Conservation (phyloP, 352 stramenopile species). For the Phytophthora fragariaefolia region DNA sequence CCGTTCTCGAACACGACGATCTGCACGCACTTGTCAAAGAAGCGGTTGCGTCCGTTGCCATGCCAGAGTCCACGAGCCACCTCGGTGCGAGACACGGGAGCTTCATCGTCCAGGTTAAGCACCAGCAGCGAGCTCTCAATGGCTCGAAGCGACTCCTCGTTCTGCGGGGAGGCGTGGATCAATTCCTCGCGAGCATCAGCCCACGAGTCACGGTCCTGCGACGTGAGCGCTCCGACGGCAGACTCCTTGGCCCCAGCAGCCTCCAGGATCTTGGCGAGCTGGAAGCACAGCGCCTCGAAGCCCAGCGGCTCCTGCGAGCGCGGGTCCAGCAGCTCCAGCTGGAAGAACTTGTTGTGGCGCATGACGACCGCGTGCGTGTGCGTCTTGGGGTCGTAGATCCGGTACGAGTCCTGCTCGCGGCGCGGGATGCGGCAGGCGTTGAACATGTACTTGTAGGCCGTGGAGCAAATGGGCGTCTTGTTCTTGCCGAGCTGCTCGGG, state of each 20-base stretch:
- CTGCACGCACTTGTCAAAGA: slow-evolving; percentile 98
- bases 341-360: slow-evolving; percentile 83
- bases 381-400: slow-evolving; percentile 89
- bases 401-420: slow-evolving; percentile 74
- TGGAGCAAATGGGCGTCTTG: slow-evolving; percentile 92
- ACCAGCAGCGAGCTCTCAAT: slow-evolving; percentile 79
- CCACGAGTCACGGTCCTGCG: slow-evolving; percentile 78
- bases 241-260: slow-evolving; percentile 55
- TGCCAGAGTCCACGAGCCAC: slow-evolving; percentile 78
- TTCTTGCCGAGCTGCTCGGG: slow-evolving; percentile 91
- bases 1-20: slow-evolving; percentile 96
- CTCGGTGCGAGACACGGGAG: slow-evolving; percentile 68
- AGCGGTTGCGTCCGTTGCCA: slow-evolving; percentile 93
- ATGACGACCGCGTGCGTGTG: slow-evolving; percentile 92
- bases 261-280: slow-evolving; percentile 63
- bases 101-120: slow-evolving; percentile 70
- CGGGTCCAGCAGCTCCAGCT: slow-evolving; percentile 58
- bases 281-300: slow-evolving; percentile 66
- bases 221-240: slow-evolving; percentile 72
- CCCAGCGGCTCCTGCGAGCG: slow-evolving; percentile 43
- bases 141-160: slow-evolving; percentile 54
- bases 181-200: slow-evolving; percentile 78
- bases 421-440: slow-evolving; percentile 94
- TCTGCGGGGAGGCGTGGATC: slow-evolving; percentile 56
- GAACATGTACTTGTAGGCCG: slow-evolving; percentile 96